These are phyloP conservation scores for button mushroom (Agaricus bisporus) DNA, from an alignment of 768 basidiomycete species.

Conservation along the genomic window DNA sequence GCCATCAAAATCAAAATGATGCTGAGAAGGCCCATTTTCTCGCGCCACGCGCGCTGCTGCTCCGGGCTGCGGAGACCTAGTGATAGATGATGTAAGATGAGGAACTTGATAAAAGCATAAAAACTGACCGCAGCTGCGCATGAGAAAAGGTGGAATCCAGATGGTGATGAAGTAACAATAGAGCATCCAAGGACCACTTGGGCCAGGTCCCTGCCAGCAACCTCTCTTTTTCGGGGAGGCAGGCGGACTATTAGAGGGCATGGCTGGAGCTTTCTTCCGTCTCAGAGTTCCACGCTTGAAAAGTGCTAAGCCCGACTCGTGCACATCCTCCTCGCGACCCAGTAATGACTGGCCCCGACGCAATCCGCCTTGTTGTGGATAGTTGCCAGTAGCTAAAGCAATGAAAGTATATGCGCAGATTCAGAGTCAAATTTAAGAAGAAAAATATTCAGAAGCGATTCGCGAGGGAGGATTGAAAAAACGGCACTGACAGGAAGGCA, in stretches of 20 bases:
- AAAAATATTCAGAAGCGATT: neutral
- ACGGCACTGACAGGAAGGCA: conserved; percentile 65
- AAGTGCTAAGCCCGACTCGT: conserved; percentile 87
- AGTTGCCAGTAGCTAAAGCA: conserved; percentile 70
- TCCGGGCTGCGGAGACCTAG: conserved; percentile 86
- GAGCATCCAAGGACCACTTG: conserved; percentile 92
- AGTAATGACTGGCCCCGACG: conserved; percentile 88
- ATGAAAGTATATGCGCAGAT: neutral
- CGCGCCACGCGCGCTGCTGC: conserved; percentile 94
- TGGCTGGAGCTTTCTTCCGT: conserved; percentile 50
- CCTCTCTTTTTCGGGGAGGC: conserved; percentile 34
- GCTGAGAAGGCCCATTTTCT: conserved; percentile 90
- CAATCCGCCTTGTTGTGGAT: conserved; percentile 52
- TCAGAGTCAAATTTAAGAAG: neutral
- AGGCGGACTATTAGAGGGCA: conserved; percentile 34
- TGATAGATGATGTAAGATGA: conserved; percentile 1
- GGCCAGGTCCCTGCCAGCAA: conserved; percentile 79
- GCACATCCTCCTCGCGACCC: conserved; percentile 83
- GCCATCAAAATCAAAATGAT: conserved; percentile 85
- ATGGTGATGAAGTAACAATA: conserved; percentile 85
- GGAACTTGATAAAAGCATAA: neutral
- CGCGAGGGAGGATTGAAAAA: conserved; percentile 1
- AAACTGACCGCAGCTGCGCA: conserved; percentile 71
- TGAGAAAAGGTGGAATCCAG: conserved; percentile 73
- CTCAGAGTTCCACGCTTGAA: conserved; percentile 86